Evolutionary conservation across 2,329 filamentous ascomycete genomes (phyloP).

Genomic region (Aspergillus costaricaensis): DNA sequence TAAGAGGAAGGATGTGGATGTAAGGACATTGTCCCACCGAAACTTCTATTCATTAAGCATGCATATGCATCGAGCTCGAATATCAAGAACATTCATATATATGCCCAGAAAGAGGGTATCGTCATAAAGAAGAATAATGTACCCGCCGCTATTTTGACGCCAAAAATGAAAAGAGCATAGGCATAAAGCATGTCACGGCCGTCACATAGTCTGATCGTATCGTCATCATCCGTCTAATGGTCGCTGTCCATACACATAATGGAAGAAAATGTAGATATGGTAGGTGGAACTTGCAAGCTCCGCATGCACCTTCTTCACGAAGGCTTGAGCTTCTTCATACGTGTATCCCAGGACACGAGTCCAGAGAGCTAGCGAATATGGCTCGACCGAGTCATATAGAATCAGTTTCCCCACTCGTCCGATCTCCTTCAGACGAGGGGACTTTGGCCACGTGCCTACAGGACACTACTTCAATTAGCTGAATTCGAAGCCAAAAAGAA

Average conservation of each 20-base stretch:
- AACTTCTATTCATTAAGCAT: not conserved
- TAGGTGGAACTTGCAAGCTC: conserved; percentile 28
- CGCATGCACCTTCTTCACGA: conserved; percentile 31
- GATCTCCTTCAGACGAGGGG: conserved; percentile 36
- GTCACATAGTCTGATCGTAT: conserved; percentile 6
- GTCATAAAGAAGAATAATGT: not conserved
- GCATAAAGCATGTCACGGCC: conserved; percentile 2
- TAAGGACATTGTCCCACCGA: not conserved
- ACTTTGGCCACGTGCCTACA: conserved; percentile 38
- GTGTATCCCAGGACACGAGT: conserved; percentile 39
- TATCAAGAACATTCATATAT: not conserved
- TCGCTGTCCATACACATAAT: conserved; percentile 37
- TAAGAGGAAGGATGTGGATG: not conserved
- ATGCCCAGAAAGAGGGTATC: not conserved
- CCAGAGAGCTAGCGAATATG: conserved; percentile 43
- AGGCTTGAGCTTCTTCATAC: conserved; percentile 33
- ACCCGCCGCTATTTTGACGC: not conserved
- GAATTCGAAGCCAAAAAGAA: not conserved
- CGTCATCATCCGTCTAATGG: conserved; percentile 24
- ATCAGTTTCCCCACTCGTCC: conserved; percentile 35
- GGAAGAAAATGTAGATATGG: conserved; percentile 34
- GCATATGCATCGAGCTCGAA: not conserved
- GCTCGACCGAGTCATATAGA: conserved; percentile 37
- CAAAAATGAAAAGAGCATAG: not conserved
- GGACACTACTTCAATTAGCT: conserved; percentile 28